Evolutionary conservation across 1,284 basidiomycete species (phyloP), one percentile per base, ranked within the genome.

Genomic region (Somion occarium): DNA sequence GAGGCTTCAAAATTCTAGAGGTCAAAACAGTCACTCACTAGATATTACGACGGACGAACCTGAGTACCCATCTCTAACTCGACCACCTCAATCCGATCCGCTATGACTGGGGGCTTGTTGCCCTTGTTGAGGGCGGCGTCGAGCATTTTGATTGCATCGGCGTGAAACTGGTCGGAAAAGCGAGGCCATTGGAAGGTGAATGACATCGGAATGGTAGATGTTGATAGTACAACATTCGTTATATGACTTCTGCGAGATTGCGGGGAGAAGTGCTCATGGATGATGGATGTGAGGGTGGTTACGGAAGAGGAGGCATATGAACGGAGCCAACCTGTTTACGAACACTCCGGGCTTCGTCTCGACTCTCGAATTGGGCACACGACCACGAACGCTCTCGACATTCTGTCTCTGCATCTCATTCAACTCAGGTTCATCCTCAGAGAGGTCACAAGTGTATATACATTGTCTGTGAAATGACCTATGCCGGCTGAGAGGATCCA

Each of bases 51-150:
- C 46, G 49, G 20, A 72, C 81, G 56, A 56, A 93, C 94, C 75
- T 98, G 90, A 1, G 91, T 94, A 39, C 97, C 97, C 96, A 99
- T 99, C 70, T 95, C 88, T 25, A 99, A 75, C 68, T 98, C 96
- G 52, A 98, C 91, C 26, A 99, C 97, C 66, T 97, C 90, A 59
- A 99, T 99, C 68, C 84, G 87, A 69, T 97, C 97, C 53, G 94
- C 95, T 63, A 99, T 99, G 62, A 99, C 90, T 26, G 94, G 93
- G 1, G 97, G 97, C 67, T 98, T 98, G 75, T 89, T 88, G 61
- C 93, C 95, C 75, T 97, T 97, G 79, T 98, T 98, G 67, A 98
- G 85, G 42, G 94, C 95, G 26, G 85, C 86, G 62, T 94, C 93
- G 69, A 98, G 85, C 86, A 96, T 93, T 58, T 89, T 83, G 58